Base-by-base conservation (phyloP, 2,329 filamentous ascomycete genomes). In the Cladorrhinum sp. region DNA sequence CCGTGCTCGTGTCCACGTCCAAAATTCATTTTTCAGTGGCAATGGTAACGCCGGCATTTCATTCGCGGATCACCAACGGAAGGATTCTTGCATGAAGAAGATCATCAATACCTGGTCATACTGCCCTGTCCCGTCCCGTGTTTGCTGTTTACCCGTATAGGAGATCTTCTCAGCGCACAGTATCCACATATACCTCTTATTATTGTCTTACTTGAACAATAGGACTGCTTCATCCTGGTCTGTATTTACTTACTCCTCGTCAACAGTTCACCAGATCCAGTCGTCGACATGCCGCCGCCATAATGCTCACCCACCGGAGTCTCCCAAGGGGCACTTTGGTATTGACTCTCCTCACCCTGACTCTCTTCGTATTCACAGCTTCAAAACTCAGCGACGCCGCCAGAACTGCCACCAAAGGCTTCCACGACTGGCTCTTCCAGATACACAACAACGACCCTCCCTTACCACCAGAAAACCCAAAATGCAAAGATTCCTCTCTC, bases 251-350 rank as follows among this genome's bases (percentile, higher is more conserved):
- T 39, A 28, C 26, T 26, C 14, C 5, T 52, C 12, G 53, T 52
- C 54, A 46, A 39, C 20, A 36, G 16, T 18, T 46, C 50, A 51
- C n/a, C n/a, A 10, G 33, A 36, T 36, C 21, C 26, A 33, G 12
- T 30, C 10, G 50, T 58, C 63, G 54, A 59, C 58, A 63, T 60
- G 65, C 65, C 33, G 65, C 65, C 33, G 61, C 66, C 58, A 61
- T 62, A 28, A 65, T 59, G 62, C 46, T 64, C 30, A 48, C 64
- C 23, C 62, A 60, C 3, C 64, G 64, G 30, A 66, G 67, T 33
- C 64, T 64, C 50, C 54, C 63, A 14, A 64, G 62, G 57, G 58
- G 55, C 16, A 57, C 65, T 20, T 62, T 66, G 49, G 20, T 68
- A 33, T 24, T 70, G 9, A 53, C 60, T 20, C 60, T 59, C 16